Evolutionary conservation across 352 stramenopile genomes (phyloP).

Genomic region (Pythium sukuiense): DNA sequence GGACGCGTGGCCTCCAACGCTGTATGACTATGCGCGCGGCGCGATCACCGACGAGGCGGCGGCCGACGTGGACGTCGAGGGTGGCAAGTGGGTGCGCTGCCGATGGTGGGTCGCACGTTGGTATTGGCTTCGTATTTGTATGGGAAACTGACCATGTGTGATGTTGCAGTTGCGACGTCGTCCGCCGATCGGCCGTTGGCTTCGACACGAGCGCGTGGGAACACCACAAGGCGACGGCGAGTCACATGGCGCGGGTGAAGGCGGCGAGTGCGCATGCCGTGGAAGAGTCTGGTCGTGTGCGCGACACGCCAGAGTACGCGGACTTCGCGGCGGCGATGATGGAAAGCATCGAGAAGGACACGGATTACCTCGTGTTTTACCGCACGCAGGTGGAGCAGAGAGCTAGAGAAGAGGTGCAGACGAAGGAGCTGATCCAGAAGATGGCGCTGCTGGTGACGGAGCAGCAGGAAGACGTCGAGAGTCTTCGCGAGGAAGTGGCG

Average conservation of each 20-base stretch:
- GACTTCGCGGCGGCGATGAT: constrained; percentile 20
- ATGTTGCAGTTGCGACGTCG: not conserved
- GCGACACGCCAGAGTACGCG: constrained; percentile 7
- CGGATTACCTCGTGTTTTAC: constrained; percentile 14
- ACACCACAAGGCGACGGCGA: constrained; percentile 4
- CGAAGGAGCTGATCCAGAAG: constrained; percentile 18
- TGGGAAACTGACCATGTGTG: not conserved
- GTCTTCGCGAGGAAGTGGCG: constrained; percentile 11
- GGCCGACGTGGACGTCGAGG: constrained; percentile 42
- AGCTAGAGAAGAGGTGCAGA: constrained; percentile 14
- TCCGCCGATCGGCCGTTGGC: not conserved
- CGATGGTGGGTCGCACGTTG: constrained; percentile 7
- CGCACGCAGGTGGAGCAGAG: constrained; percentile 2
- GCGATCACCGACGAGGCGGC: constrained; percentile 40
- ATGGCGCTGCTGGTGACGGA: constrained; percentile 26
- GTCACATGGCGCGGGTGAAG: not conserved
- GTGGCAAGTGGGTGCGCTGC: constrained; percentile 55
- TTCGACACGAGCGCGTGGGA: not conserved
- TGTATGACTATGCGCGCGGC: constrained; percentile 55
- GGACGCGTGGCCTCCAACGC: constrained; percentile 33
- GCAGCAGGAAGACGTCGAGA: constrained; percentile 24
- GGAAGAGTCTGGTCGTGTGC: not conserved
- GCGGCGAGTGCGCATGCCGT: not conserved
- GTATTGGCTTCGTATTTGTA: not conserved
- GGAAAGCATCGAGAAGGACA: constrained; percentile 16